A percentile compares a stretch with the other conserved stretches of the same genome.
phyloP scores from a whole-genome alignment of 345 rosid genomes.

The Hirschfeldia incana region DNA sequence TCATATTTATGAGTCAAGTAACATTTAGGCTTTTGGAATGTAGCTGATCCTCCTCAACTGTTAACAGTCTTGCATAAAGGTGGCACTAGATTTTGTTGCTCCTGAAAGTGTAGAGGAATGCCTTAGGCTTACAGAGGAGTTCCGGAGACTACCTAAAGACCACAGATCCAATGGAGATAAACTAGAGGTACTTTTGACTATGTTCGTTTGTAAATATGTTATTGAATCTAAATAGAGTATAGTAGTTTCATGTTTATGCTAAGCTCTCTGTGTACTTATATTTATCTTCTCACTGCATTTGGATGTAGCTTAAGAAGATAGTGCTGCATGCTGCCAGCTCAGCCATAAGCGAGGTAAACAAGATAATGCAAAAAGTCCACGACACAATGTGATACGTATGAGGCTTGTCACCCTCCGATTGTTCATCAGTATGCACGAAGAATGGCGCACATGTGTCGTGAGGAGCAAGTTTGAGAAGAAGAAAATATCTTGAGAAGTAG shows the following conservation, averaged over 20 bases:
- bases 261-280: neutral
- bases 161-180: constrained; percentile 61
- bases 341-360: constrained; percentile 32
- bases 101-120: constrained; percentile 63
- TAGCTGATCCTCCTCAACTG: neutral
- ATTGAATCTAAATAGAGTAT: neutral
- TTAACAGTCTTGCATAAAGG: constrained; percentile 48
- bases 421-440: too few species aligned
- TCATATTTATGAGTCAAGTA: neutral
- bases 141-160: constrained; percentile 52
- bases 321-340: constrained; percentile 37
- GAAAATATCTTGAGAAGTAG: too few species aligned
- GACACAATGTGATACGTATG: too few species aligned
- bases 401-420: too few species aligned
- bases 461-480: too few species aligned
- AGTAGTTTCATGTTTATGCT: neutral
- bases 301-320: constrained; percentile 31
- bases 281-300: constrained; percentile 1
- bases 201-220: neutral
- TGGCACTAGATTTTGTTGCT: constrained; percentile 21
- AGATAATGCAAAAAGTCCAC: constrained; percentile 15
- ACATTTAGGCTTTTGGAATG: neutral
- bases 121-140: constrained; percentile 58
- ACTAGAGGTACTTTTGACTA: constrained; percentile 47
- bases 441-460: too few species aligned